These are phyloP conservation scores for Fonsecaea monophora DNA, from an alignment of 2,329 filamentous ascomycete genomes.

Conservation along the genomic window DNA sequence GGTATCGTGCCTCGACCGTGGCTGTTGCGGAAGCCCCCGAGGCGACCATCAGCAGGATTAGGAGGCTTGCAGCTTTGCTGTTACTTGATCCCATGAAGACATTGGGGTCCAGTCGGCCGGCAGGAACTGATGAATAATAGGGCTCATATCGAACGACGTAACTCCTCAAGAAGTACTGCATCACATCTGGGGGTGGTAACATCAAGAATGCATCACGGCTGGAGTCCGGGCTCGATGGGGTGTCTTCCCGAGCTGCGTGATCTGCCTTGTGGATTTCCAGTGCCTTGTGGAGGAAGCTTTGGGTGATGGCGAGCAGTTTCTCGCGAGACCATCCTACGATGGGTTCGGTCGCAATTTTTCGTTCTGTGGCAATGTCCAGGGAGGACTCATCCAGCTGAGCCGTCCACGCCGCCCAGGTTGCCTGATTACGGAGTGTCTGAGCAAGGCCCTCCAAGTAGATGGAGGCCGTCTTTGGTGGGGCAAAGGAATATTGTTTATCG, in stretches of 20 bases:
- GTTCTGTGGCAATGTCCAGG: constrained; percentile 54
- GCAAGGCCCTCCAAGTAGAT: constrained; percentile 60
- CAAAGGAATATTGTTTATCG: constrained; percentile 52
- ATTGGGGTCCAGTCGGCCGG: constrained; percentile 69
- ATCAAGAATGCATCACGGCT: constrained; percentile 64
- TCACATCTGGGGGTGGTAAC: constrained; percentile 68
- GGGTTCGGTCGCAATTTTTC: constrained; percentile 56
- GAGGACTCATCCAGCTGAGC: constrained; percentile 52
- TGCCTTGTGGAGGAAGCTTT: constrained; percentile 73
- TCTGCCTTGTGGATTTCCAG: constrained; percentile 65
- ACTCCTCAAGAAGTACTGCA: constrained; percentile 71
- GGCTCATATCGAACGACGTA: constrained; percentile 71
- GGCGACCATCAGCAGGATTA: constrained; percentile 75
- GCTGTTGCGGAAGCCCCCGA: constrained; percentile 72
- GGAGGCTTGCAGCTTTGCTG: constrained; percentile 68
- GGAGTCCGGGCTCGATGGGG: constrained; percentile 53
- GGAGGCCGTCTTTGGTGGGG: constrained; percentile 59
- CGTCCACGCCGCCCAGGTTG: constrained; percentile 61
- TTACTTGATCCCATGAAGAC: constrained; percentile 68
- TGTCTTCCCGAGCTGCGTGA: constrained; percentile 46
- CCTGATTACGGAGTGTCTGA: constrained; percentile 59
- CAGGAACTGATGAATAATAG: constrained; percentile 69
- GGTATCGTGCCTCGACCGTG: constrained; percentile 67
- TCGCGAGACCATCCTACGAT: constrained; percentile 66
- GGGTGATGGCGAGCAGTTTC: constrained; percentile 73